Conservation (phyloP, 345 rosid species). For the Nasturtium officinale region DNA sequence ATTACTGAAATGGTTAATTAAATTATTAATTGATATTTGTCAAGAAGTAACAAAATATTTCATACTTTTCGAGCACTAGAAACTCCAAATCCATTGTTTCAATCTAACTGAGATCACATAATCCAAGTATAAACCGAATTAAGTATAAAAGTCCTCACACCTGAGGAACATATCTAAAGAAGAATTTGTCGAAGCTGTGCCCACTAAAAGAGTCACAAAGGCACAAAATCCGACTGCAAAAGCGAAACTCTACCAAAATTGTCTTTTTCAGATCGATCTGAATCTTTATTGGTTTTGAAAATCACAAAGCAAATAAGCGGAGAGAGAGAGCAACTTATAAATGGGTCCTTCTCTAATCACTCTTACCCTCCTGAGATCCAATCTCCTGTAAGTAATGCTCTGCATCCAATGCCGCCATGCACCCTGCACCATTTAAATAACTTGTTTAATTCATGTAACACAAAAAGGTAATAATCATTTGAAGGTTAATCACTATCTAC, state of each 20-base stretch:
- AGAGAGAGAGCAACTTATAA: not conserved
- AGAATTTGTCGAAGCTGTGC: conserved; percentile 20
- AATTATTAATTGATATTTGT: no score
- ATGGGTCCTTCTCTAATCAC: conserved; percentile 40
- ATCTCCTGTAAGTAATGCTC: conserved; percentile 94
- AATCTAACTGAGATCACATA: not conserved
- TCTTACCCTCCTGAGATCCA: conserved; percentile 68
- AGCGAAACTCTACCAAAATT: conserved; percentile 18
- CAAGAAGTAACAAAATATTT: not conserved
- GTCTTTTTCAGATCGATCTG: conserved; percentile 13
- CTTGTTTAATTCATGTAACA: conserved; percentile 1
- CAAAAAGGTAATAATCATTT: not conserved
- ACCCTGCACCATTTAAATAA: conserved; percentile 60
- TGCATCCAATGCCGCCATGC: conserved; percentile 99
- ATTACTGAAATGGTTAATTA: not conserved
- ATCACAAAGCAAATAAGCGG: conserved; percentile 22
- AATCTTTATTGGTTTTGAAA: conserved; percentile 17
- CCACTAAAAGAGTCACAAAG: conserved; percentile 21
- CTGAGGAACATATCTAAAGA: conserved; percentile 35
- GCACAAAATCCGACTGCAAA: conserved; percentile 40
- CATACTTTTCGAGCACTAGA: not conserved
- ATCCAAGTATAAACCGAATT: not conserved
- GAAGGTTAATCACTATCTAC: not conserved
- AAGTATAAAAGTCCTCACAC: conserved; percentile 21
- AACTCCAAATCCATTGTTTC: not conserved